Evolutionary conservation across 148 eudicot genomes (phyloP).

Genomic region (Nepenthes mirabilis): DNA sequence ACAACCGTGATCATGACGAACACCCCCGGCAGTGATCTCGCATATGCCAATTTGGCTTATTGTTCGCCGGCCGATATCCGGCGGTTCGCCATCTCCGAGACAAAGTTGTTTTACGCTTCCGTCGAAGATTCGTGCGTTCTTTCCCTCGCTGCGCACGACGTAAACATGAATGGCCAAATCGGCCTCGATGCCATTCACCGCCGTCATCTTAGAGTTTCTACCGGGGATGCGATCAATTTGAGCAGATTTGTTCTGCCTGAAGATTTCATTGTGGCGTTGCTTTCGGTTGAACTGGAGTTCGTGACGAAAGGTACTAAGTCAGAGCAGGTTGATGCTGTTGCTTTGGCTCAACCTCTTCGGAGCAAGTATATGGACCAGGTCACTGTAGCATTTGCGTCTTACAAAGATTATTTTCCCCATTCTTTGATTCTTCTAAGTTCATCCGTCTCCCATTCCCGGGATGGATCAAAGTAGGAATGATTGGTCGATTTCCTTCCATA

Average conservation of each 20-base stretch:
- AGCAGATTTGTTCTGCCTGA: slow-evolving; percentile 76
- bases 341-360: slow-evolving; percentile 47
- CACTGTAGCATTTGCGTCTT: slow-evolving; percentile 10
- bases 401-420: too few relatives aligned
- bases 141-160: slow-evolving; percentile 6
- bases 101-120: not conserved
- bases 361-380: slow-evolving; percentile 72
- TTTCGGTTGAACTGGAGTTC: slow-evolving; percentile 81
- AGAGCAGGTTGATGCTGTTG: slow-evolving; percentile 83
- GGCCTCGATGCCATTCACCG: slow-evolving; percentile 10
- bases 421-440: too few relatives aligned
- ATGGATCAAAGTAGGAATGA: too few relatives aligned
- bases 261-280: slow-evolving; percentile 59
- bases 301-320: slow-evolving; percentile 59
- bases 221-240: slow-evolving; percentile 43
- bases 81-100: slow-evolving; percentile 6
- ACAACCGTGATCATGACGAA: slow-evolving; percentile 5
- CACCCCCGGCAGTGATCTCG: slow-evolving; percentile 8
- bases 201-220: slow-evolving; percentile 47
- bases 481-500: too few relatives aligned
- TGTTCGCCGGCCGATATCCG: slow-evolving; percentile 9
- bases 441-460: too few relatives aligned
- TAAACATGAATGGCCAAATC: slow-evolving; percentile 4
- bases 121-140: slow-evolving; percentile 4
- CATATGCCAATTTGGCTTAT: slow-evolving; percentile 10